Conservation (phyloP, 2,329 filamentous ascomycete species). For the Blastomyces silverae region DNA sequence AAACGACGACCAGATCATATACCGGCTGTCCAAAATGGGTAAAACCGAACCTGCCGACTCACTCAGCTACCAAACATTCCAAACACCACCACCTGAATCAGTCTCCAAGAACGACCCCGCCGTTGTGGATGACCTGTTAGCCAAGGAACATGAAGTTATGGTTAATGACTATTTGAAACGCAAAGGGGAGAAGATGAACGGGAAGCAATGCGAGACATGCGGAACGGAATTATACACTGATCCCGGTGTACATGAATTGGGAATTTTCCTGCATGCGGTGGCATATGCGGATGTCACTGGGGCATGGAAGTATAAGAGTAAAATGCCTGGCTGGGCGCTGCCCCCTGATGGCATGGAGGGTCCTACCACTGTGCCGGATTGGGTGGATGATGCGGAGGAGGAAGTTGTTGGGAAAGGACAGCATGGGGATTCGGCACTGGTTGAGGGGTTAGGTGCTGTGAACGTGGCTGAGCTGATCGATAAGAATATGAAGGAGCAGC, state of each 20-base stretch:
- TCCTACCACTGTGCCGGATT: conserved; percentile 57
- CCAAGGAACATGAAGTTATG: conserved; percentile 64
- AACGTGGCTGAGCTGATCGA: conserved; percentile 16
- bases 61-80: conserved; percentile 66
- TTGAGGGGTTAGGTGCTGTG: conserved; percentile 22
- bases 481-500: not conserved
- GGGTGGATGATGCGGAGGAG: conserved; percentile 37
- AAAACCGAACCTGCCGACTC: conserved; percentile 89
- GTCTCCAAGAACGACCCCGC: conserved; percentile 31
- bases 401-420: conserved; percentile 33
- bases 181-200: conserved; percentile 90
- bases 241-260: conserved; percentile 80
- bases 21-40: conserved; percentile 78
- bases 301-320: conserved; percentile 79
- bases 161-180: conserved; percentile 82
- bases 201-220: conserved; percentile 71
- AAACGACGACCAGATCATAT: conserved; percentile 84
- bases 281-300: conserved; percentile 80
- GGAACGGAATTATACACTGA: conserved; percentile 88
- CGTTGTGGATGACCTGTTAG: conserved; percentile 38
- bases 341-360: conserved; percentile 68
- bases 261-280: conserved; percentile 87
- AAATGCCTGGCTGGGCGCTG: conserved; percentile 77
- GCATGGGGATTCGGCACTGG: conserved; percentile 22
- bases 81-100: conserved; percentile 35